These are phyloP conservation scores for Cubamyces lactineus DNA, from an alignment of 768 basidiomycete species.

Conservation along the genomic window DNA sequence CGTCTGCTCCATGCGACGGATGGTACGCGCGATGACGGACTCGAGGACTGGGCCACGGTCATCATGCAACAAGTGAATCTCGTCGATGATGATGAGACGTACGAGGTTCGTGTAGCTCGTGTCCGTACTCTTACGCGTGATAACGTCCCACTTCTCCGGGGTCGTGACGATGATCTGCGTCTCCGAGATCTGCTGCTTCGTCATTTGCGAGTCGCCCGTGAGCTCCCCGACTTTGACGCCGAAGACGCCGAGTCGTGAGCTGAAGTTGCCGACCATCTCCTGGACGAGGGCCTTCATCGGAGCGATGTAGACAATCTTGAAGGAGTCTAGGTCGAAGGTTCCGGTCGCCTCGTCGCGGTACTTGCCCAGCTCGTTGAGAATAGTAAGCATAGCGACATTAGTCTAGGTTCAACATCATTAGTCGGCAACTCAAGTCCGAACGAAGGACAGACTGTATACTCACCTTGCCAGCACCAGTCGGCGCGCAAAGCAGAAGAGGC, in stretches of 20 bases:
- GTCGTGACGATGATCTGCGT: constrained; percentile 99
- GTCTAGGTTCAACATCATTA: constrained; percentile 58
- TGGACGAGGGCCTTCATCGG: constrained; percentile 99
- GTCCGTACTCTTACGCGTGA: constrained; percentile 96
- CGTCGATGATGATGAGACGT: constrained; percentile 95
- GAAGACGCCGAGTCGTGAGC: constrained; percentile 65
- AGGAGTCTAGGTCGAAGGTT: constrained; percentile 79
- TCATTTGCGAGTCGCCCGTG: constrained; percentile 97
- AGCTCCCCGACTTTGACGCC: constrained; percentile 92
- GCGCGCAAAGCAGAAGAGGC: constrained; percentile 93
- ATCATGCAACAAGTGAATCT: constrained; percentile 96
- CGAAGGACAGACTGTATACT: constrained; percentile 26
- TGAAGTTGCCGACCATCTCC: constrained; percentile 97
- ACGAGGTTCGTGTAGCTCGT: constrained; percentile 97
- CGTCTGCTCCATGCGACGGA: constrained; percentile 93
- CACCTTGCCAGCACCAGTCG: constrained; percentile 98
- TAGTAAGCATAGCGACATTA: constrained; percentile 95
- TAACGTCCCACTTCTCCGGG: constrained; percentile 99
- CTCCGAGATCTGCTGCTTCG: constrained; percentile 94
- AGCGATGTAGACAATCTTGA: constrained; percentile 97
- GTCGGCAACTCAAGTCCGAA: background rate
- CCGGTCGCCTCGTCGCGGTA: constrained; percentile 84
- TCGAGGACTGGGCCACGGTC: constrained; percentile 98
- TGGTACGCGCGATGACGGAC: constrained; percentile 85
- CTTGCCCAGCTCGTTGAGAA: constrained; percentile 89